Base-by-base conservation (phyloP, 176 grass and related monocot species). In the Avena insularis region DNA sequence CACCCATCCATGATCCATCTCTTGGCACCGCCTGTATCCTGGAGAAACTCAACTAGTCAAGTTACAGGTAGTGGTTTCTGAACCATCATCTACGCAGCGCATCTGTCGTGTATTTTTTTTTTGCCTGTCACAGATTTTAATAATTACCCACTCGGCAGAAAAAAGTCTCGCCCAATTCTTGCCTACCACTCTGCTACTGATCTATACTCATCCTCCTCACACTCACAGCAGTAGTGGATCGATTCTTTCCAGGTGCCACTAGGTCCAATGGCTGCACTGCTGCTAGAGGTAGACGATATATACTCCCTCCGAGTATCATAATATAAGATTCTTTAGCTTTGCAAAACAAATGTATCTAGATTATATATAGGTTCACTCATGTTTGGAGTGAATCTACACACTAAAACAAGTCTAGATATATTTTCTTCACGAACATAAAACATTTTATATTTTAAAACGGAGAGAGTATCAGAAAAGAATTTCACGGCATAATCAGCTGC, bases 401-500 rank as follows among this genome's bases (percentile, higher is more conserved):
- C 33, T 35, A 35, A 35, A 35, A 35, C 33, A 35, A 35, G 3
- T 35, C 33, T 35, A 35, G 33, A 35, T 35, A 35, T 35, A 35
- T 35, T 35, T 35, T 35, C 33, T 35, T 35, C 33, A 35, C 33
- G 33, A 33, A 35, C 33, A 35, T 35, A 35, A 35, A 35, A 35
- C 33, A 35, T 35, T 35, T 35, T 35, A 35, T 35, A 35, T 35
- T 35, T 35, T 35, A 35, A 35, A 35, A 35, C 33, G 3, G 33
- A 35, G 33, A 0, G 3, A 35, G 33, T 35, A 29, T 77, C 73
- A n/a, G 62, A 55, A 79, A 64, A 29, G 70, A 49, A 47, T n/a
- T 12, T 27, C 3, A 80, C 66, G 85, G 80, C 75, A 63, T 75
- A 87, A 86, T 90, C 84, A 78, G 50, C 60, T 15, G 72, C 84